Base-by-base conservation (phyloP, 2,329 filamentous ascomycete species). In the Colletotrichum sp. region DNA sequence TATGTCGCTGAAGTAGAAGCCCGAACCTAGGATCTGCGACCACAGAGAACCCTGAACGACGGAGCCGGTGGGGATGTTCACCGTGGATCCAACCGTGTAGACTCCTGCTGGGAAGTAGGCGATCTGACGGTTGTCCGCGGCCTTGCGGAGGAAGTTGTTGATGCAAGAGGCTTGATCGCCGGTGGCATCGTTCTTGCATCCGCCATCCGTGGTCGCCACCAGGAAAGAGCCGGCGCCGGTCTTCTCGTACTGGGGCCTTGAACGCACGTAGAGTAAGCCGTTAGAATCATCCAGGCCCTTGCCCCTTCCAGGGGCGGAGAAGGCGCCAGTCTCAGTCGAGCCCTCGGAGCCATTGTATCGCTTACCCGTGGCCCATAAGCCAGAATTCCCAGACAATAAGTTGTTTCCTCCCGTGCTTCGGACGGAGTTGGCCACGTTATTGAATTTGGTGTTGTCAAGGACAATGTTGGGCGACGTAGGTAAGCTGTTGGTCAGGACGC, bases 21-120 rank as follows among this genome's bases (percentile, higher is more conserved):
- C 81, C 15, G 93, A 91, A 18, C 89, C 88, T 85, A 94, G 91
- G 82, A 95, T 91, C 76, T 79, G 85, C 10, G 93, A 91, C 93
- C 93, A 95, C 77, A 93, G 89, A 78, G 94, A 91, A 76, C 94
- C 94, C 21, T 90, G 90, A 76, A 95, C 93, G 80, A 90, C 91
- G 81, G 93, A 91, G 70, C 92, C 89, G 79, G 89, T 89, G 0
- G 90, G 90, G 10, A 92, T 84, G 15, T 84, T 82, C 34, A 91
- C 78, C 1, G 81, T 83, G 9, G 66, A 24, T 1, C 36, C 64
- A 8, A 82, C 77, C 2, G 9, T 8, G 52, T 83, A 83, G 26
- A 82, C 76, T 4, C 81, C 81, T 2, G 78, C 80, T 0, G 80
- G 81, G 70, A 83, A 81, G 66, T 72, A 80, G 16, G 77, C 77